These are phyloP conservation scores for Quercus engelmannii DNA, from an alignment of 306 rosid species.

Conservation along the genomic window DNA sequence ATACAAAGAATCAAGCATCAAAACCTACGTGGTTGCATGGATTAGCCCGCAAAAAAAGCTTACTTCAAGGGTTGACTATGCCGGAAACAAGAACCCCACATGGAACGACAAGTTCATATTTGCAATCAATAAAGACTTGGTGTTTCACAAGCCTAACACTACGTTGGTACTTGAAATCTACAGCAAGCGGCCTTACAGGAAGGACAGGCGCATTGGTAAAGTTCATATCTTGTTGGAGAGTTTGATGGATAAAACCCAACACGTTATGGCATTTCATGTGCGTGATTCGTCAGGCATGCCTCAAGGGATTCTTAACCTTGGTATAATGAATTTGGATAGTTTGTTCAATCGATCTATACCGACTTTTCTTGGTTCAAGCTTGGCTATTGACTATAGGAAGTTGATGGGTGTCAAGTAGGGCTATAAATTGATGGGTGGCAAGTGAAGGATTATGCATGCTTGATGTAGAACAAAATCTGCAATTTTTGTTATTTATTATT, in stretches of 20 bases:
- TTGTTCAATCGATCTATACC: neutral
- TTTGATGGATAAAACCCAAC: neutral
- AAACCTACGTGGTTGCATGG: neutral
- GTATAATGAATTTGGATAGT: neutral
- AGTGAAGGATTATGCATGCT: too few species aligned
- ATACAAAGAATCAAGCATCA: neutral
- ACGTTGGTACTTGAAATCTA: neutral
- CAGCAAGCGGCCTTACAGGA: neutral
- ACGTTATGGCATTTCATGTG: neutral
- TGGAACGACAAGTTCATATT: neutral
- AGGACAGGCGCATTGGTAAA: neutral
- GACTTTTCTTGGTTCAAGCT: neutral
- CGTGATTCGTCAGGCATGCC: neutral
- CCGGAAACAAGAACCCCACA: neutral
- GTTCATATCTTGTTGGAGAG: neutral
- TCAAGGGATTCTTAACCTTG: neutral
- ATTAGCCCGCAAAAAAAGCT: neutral
- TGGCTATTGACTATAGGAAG: neutral
- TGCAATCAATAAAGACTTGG: neutral
- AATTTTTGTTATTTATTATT: too few species aligned
- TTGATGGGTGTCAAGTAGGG: neutral
- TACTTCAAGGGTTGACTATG: neutral
- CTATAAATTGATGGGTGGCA: too few species aligned
- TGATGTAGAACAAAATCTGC: too few species aligned
- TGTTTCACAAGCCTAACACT: neutral